Conservation (phyloP, 2,329 filamentous ascomycete genomes). For the Malbranchea zuffiana region DNA sequence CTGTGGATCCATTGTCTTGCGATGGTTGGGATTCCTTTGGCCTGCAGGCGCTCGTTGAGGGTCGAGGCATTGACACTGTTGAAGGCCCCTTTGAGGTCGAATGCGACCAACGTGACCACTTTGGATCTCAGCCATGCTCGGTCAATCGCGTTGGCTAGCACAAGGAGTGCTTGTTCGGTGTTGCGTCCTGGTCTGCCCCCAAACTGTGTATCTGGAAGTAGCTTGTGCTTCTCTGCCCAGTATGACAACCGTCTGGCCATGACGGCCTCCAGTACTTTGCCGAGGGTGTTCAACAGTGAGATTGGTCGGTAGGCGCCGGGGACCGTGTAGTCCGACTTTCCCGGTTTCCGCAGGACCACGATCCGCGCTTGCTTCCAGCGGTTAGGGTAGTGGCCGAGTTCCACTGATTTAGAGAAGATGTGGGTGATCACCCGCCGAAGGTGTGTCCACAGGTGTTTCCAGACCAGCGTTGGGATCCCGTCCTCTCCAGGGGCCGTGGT, state of each 20-base stretch:
- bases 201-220: slow-evolving; percentile 19
- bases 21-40: background rate
- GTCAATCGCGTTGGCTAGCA: slow-evolving; percentile 15
- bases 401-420: slow-evolving; percentile 10
- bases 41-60: slow-evolving; percentile 6
- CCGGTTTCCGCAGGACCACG: slow-evolving; percentile 15
- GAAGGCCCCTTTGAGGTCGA: slow-evolving; percentile 17
- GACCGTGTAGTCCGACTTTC: slow-evolving; percentile 14
- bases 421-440: slow-evolving; percentile 3
- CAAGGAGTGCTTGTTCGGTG: slow-evolving; percentile 11
- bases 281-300: slow-evolving; percentile 14
- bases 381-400: slow-evolving; percentile 12
- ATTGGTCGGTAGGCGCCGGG: slow-evolving; percentile 14
- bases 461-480: slow-evolving; percentile 16
- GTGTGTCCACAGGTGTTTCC: slow-evolving; percentile 11
- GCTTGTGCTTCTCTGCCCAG: slow-evolving; percentile 12
- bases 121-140: slow-evolving; percentile 13
- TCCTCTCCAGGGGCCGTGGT: slow-evolving; percentile 15
- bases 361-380: slow-evolving; percentile 13
- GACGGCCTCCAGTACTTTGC: slow-evolving; percentile 13
- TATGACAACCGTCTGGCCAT: slow-evolving; percentile 12
- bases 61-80: slow-evolving; percentile 15
- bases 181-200: slow-evolving; percentile 15
- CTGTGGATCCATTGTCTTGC: slow-evolving; percentile 1
- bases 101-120: slow-evolving; percentile 15